phyloP scores from a whole-genome alignment of 768 basidiomycete species.

The Suillus luteus region DNA sequence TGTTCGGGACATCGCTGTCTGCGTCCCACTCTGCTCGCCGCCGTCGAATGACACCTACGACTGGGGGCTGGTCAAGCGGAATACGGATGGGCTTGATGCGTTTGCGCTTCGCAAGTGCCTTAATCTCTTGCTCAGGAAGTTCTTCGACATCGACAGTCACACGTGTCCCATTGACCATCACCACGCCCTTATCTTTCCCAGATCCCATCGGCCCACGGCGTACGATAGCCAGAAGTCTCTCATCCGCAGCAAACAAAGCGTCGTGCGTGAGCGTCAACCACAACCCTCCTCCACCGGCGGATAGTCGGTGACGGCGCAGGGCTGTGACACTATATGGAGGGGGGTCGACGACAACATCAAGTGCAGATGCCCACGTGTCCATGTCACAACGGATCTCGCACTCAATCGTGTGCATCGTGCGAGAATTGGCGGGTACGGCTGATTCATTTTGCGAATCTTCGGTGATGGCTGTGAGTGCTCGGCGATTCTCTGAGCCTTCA shows the following conservation, averaged over 20 bases:
- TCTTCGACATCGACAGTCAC: conserved; percentile 88
- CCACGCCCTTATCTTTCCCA: conserved; percentile 75
- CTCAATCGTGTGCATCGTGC: conserved; percentile 60
- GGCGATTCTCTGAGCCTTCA: conserved; percentile 59
- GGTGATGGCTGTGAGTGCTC: conserved; percentile 27
- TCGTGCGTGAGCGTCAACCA: conserved; percentile 95
- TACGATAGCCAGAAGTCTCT: conserved; percentile 73
- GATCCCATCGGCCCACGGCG: conserved; percentile 61
- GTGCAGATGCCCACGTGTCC: conserved; percentile 80
- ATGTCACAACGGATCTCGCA: conserved; percentile 92
- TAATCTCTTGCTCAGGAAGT: conserved; percentile 83
- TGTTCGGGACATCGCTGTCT: conserved; percentile 39
- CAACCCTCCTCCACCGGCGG: conserved; percentile 84
- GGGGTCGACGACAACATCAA: conserved; percentile 92
- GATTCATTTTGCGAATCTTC: conserved; percentile 22
- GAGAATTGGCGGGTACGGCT: conserved; percentile 15
- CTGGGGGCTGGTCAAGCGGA: conserved; percentile 92
- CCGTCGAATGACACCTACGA: conserved; percentile 67
- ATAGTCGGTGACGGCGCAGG: conserved; percentile 84
- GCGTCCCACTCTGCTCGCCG: conserved; percentile 74
- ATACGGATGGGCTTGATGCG: conserved; percentile 83
- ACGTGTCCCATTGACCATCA: conserved; percentile 89
- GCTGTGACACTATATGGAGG: conserved; percentile 83
- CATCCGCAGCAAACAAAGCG: conserved; percentile 72
- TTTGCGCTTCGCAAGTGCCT: conserved; percentile 79